Percentiles rank a stretch among this genome's conserved stretches.
Evolutionary conservation across 768 basidiomycete species (phyloP).

Genomic region (Gymnopilus dilepis): DNA sequence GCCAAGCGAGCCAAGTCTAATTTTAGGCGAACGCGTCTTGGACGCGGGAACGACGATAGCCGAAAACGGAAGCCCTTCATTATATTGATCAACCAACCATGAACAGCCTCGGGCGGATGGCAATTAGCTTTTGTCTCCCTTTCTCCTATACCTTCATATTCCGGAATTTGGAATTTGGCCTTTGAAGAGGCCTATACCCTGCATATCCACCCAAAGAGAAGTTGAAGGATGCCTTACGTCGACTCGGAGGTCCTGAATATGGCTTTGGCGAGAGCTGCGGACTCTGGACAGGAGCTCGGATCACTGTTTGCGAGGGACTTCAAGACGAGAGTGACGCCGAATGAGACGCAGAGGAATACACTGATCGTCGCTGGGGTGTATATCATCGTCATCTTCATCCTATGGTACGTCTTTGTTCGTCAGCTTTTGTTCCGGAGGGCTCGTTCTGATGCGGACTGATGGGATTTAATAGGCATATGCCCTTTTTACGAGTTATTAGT

Average conservation of each 20-base stretch:
- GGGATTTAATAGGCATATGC: slow-evolving; percentile 67
- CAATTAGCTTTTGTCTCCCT: slow-evolving; percentile 3
- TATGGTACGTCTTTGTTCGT: slow-evolving; percentile 61
- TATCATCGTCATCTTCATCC: slow-evolving; percentile 73
- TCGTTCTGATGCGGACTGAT: neutral
- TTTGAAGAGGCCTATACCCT: neutral
- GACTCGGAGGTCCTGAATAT: slow-evolving; percentile 21
- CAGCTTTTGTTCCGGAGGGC: neutral
- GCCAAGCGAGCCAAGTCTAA: neutral
- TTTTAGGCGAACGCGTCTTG: neutral
- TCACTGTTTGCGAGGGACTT: slow-evolving; percentile 44
- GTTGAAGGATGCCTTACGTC: slow-evolving; percentile 27
- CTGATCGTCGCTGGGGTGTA: slow-evolving; percentile 83
- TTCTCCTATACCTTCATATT: neutral
- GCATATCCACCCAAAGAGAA: slow-evolving; percentile 14
- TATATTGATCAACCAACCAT: slow-evolving; percentile 4
- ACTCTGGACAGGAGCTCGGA: slow-evolving; percentile 19
- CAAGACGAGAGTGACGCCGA: slow-evolving; percentile 59
- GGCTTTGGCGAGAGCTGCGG: slow-evolving; percentile 12
- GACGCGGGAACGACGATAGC: slow-evolving; percentile 3
- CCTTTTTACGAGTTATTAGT: slow-evolving; percentile 75
- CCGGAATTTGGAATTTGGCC: neutral
- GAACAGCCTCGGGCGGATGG: neutral
- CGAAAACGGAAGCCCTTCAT: neutral
- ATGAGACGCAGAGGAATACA: slow-evolving; percentile 73